phyloP scores from a whole-genome alignment of 306 rosid genomes.

The Vachellia pachyceras region DNA sequence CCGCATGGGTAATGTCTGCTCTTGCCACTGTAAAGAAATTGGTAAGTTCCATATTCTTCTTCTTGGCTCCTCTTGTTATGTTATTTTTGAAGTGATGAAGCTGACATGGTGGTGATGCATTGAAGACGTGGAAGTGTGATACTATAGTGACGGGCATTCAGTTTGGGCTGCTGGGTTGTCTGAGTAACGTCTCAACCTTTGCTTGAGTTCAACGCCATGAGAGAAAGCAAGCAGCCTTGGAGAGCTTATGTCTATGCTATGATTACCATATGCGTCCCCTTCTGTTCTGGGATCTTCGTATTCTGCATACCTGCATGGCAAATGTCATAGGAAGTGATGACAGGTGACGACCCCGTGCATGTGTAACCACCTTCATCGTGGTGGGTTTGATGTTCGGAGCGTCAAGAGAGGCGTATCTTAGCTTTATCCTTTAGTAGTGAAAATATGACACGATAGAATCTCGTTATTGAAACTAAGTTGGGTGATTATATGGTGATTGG shows the following conservation, averaged over 20 bases:
- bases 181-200: slow-evolving; percentile 90
- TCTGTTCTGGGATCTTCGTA: slow-evolving; percentile 59
- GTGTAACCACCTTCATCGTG: background rate
- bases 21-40: slow-evolving; percentile 60
- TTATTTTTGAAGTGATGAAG: background rate
- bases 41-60: slow-evolving; percentile 42
- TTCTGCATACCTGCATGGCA: slow-evolving; percentile 77
- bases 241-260: slow-evolving; percentile 62
- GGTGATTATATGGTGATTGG: background rate
- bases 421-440: background rate
- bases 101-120: slow-evolving; percentile 41
- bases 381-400: background rate
- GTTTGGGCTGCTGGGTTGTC: slow-evolving; percentile 79
- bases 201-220: slow-evolving; percentile 81
- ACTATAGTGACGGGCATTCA: slow-evolving; percentile 65
- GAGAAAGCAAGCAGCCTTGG: slow-evolving; percentile 70
- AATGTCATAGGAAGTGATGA: background rate
- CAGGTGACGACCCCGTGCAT: background rate
- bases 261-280: slow-evolving; percentile 62
- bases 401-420: background rate
- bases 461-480: background rate
- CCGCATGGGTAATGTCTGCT: slow-evolving; percentile 85
- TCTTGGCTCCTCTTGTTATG: background rate
- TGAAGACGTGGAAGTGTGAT: slow-evolving; percentile 55
- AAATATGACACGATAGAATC: background rate